Percentiles rank a stretch among this genome's conserved stretches.
phyloP scores from a whole-genome alignment of 2,329 filamentous ascomycete genomes.

The Claviceps sp. region DNA sequence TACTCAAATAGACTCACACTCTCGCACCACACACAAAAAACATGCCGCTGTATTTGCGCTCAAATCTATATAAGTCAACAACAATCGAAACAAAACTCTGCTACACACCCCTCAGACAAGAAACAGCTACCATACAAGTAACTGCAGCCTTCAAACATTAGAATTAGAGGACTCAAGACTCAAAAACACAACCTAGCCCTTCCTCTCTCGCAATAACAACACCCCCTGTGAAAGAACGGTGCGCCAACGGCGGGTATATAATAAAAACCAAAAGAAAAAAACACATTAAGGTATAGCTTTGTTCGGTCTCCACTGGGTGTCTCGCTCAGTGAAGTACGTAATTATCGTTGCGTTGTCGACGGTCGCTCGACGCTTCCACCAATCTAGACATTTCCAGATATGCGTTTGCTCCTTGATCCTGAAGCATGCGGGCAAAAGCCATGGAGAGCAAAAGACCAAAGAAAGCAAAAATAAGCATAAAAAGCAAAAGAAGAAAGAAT shows the following conservation, averaged over 20 bases:
- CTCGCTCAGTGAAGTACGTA: not conserved
- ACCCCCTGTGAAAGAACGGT: not conserved
- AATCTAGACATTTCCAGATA: not conserved
- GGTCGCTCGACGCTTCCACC: not conserved
- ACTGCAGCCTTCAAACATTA: not conserved
- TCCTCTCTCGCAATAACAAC: too few relatives aligned
- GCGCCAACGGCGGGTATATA: slow-evolving; percentile 5
- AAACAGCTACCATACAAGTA: not conserved
- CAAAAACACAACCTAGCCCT: too few relatives aligned
- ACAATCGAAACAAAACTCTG: not conserved
- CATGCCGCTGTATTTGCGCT: not conserved
- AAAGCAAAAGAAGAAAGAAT: not conserved
- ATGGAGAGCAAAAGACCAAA: not conserved
- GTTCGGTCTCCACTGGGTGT: not conserved
- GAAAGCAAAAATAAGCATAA: not conserved
- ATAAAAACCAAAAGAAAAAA: slow-evolving; percentile 7
- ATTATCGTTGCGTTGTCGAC: not conserved
- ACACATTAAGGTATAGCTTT: slow-evolving; percentile 2
- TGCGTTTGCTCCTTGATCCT: not conserved
- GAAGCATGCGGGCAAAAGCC: not conserved
- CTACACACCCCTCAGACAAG: not conserved
- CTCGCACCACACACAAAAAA: not conserved
- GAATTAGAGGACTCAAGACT: too few relatives aligned
- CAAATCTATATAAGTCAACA: not conserved
- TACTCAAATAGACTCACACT: too few relatives aligned